These are phyloP conservation scores for Pisolithus tinctorius DNA, from an alignment of 768 basidiomycete genomes.

Conservation along the genomic window DNA sequence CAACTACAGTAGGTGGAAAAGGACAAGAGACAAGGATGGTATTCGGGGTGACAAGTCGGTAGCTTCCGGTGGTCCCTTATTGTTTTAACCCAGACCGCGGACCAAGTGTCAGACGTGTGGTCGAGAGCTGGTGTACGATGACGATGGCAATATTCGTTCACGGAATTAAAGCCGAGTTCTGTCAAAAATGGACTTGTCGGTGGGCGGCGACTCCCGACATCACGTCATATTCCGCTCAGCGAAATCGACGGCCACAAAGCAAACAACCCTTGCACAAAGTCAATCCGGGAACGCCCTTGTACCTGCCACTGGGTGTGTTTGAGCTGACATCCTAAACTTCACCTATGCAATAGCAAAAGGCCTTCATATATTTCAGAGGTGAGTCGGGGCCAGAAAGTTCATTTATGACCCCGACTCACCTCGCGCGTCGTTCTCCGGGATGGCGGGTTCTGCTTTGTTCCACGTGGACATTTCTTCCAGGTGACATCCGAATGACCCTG, in stretches of 20 bases:
- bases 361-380: not conserved
- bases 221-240: constrained; percentile 3
- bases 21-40: no score
- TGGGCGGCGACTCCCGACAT: constrained; percentile 1
- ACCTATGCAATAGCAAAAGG: not conserved
- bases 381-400: not conserved
- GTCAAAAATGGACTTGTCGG: not conserved
- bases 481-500: not conserved
- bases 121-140: no score
- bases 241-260: not conserved
- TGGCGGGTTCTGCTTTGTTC: constrained; percentile 12
- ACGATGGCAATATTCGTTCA: no score
- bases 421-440: not conserved
- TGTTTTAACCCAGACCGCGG: no score
- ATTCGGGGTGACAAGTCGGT: no score
- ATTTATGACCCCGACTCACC: not conserved
- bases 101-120: no score
- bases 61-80: no score
- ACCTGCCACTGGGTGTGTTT: no score
- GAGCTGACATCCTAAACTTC: no score
- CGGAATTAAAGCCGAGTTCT: not conserved
- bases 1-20: no score
- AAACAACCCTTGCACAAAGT: not conserved
- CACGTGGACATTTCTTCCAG: constrained; percentile 4
- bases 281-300: not conserved